Evolutionary conservation across 768 basidiomycete species (phyloP).

Genomic region (Galerina sulciceps): DNA sequence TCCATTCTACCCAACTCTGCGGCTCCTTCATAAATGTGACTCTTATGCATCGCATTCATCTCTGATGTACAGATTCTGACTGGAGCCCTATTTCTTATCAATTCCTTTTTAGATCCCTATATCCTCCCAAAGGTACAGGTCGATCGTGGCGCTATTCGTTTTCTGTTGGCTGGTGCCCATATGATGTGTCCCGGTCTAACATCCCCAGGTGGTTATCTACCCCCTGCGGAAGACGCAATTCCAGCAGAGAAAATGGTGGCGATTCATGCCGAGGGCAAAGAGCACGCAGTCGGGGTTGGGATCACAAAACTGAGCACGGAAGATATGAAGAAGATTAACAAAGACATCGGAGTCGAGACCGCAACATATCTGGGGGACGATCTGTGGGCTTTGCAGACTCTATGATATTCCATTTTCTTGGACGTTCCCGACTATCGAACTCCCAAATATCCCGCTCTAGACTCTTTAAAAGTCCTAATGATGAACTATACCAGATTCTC

Average conservation of each 20-base stretch:
- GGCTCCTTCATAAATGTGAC: slow-evolving; percentile 91
- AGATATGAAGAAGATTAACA: slow-evolving; percentile 89
- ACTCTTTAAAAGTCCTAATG: background rate
- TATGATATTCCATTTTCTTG: slow-evolving; percentile 41
- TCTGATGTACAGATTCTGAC: slow-evolving; percentile 3
- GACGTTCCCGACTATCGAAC: background rate
- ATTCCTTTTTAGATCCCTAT: slow-evolving; percentile 72
- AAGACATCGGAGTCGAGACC: slow-evolving; percentile 88
- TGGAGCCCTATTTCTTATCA: background rate
- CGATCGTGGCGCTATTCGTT: slow-evolving; percentile 97
- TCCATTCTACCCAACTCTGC: slow-evolving; percentile 86
- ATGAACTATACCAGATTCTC: background rate
- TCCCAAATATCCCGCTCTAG: slow-evolving; percentile 5
- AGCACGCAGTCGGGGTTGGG: slow-evolving; percentile 87
- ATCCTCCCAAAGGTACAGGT: slow-evolving; percentile 87
- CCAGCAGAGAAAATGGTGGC: slow-evolving; percentile 82
- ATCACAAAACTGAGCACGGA: slow-evolving; percentile 82
- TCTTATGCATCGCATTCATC: slow-evolving; percentile 11
- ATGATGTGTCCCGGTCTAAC: slow-evolving; percentile 99
- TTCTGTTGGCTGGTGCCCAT: slow-evolving; percentile 89
- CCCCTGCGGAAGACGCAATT: slow-evolving; percentile 69
- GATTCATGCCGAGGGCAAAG: slow-evolving; percentile 95
- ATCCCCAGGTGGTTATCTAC: slow-evolving; percentile 87
- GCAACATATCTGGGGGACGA: slow-evolving; percentile 89
- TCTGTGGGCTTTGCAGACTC: slow-evolving; percentile 70